These are phyloP conservation scores for Microsporum canis DNA, from an alignment of 2,329 filamentous ascomycete species.

Conservation along the genomic window DNA sequence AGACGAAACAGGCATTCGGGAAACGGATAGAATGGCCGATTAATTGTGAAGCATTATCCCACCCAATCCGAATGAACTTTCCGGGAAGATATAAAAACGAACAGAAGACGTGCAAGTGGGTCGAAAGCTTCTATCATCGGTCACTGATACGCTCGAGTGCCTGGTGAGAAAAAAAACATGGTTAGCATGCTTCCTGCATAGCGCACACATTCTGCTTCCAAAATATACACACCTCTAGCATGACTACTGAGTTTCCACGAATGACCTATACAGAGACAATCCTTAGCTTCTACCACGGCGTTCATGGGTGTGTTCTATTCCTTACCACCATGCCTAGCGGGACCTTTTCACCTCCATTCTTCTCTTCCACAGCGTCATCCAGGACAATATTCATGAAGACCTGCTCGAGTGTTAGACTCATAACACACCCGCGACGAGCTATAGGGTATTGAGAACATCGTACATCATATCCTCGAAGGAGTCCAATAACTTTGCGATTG, in stretches of 20 bases:
- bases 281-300: background rate
- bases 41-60: conserved; percentile 1
- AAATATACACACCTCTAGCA: conserved; percentile 59
- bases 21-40: background rate
- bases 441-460: conserved; percentile 22
- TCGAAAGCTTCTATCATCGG: conserved; percentile 22
- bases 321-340: conserved; percentile 80
- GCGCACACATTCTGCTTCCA: background rate
- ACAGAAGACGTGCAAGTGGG: background rate
- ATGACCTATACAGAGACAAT: conserved; percentile 56
- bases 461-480: conserved; percentile 93
- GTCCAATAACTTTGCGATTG: conserved; percentile 90
- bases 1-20: background rate
- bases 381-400: conserved; percentile 97
- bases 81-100: background rate
- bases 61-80: background rate
- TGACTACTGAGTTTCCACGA: conserved; percentile 93
- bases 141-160: conserved; percentile 35
- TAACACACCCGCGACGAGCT: background rate
- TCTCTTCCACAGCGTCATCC: conserved; percentile 93
- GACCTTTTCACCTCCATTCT: conserved; percentile 79
- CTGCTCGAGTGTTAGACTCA: conserved; percentile 38
- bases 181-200: background rate
- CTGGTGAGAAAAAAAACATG: conserved; percentile 13
- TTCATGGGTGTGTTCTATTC: background rate